Conservation (phyloP, 176 grass and related monocot species). For the Stipa capillata region DNA sequence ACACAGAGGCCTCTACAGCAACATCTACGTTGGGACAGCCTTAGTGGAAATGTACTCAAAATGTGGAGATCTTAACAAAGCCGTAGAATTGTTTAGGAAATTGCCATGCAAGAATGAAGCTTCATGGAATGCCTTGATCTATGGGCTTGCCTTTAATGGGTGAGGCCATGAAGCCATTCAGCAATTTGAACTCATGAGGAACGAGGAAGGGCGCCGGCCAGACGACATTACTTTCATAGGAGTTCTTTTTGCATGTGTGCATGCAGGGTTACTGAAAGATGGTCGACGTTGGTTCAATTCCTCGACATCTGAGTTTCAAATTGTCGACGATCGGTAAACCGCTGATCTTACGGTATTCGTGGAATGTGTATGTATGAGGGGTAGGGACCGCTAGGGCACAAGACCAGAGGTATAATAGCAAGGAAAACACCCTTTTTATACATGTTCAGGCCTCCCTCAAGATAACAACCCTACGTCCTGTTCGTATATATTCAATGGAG, state of each 20-base stretch:
- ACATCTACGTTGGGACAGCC: constrained; percentile 67
- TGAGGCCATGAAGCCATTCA: constrained; percentile 37
- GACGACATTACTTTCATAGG: constrained; percentile 61
- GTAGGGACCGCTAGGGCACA: too few species aligned
- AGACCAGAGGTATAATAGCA: too few species aligned
- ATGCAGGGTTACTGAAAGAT: constrained; percentile 54
- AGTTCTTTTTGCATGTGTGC: constrained; percentile 65
- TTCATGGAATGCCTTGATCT: constrained; percentile 78
- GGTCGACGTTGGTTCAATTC: constrained; percentile 47
- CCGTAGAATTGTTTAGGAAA: constrained; percentile 40
- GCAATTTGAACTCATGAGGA: constrained; percentile 54
- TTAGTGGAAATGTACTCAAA: constrained; percentile 79
- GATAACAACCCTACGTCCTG: too few species aligned
- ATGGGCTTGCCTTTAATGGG: constrained; percentile 49
- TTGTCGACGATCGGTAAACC: too few species aligned
- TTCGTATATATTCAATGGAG: too few species aligned
- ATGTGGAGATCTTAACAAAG: constrained; percentile 56
- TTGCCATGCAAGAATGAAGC: constrained; percentile 53
- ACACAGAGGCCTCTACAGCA: constrained; percentile 31
- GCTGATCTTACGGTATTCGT: too few species aligned
- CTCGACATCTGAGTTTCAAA: constrained; percentile 37
- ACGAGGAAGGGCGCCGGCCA: constrained; percentile 24
- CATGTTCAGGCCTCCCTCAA: too few species aligned
- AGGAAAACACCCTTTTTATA: too few species aligned
- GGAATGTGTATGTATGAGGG: too few species aligned